phyloP scores from a whole-genome alignment of 805 yeast species.

The Yarrowia osloensis region DNA sequence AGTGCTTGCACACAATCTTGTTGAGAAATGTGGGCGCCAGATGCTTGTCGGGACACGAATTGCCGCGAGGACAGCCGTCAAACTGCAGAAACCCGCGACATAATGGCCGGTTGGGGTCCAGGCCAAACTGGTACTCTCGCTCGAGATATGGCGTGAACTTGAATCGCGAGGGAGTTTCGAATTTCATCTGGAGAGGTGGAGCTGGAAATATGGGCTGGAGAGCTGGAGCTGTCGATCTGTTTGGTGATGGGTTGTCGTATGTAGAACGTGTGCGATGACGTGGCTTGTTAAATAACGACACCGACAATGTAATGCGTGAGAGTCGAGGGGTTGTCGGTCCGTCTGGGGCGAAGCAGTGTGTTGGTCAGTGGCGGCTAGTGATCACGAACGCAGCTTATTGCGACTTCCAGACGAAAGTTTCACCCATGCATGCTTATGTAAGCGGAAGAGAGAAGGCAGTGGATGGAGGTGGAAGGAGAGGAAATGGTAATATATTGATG shows the following conservation, averaged over 20 bases:
- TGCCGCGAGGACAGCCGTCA: slow-evolving; percentile 81
- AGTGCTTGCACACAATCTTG: slow-evolving; percentile 94
- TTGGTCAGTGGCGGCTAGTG: background rate
- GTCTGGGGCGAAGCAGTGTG: background rate
- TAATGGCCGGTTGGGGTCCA: slow-evolving; percentile 86
- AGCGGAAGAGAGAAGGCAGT: background rate
- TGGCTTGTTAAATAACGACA: background rate
- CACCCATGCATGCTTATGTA: background rate
- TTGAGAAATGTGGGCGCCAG: slow-evolving; percentile 64
- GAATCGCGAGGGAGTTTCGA: slow-evolving; percentile 22
- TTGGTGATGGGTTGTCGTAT: background rate
- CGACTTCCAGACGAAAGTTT: background rate
- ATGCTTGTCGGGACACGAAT: slow-evolving; percentile 85
- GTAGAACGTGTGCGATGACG: background rate
- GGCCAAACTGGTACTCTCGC: slow-evolving; percentile 75
- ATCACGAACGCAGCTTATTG: background rate
- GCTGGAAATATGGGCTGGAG: too few relatives aligned
- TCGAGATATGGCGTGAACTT: slow-evolving; percentile 77
- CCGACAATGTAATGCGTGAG: background rate
- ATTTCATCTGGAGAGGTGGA: slow-evolving; percentile 1
- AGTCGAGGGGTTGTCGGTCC: background rate
- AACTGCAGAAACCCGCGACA: slow-evolving; percentile 67
- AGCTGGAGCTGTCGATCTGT: too few relatives aligned
- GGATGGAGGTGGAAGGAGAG: background rate
- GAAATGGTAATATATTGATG: too few relatives aligned